Percentiles rank a stretch among this genome's conserved stretches.
Conservation (phyloP, 2,329 filamentous ascomycete genomes). For the Huntiella savannae region DNA sequence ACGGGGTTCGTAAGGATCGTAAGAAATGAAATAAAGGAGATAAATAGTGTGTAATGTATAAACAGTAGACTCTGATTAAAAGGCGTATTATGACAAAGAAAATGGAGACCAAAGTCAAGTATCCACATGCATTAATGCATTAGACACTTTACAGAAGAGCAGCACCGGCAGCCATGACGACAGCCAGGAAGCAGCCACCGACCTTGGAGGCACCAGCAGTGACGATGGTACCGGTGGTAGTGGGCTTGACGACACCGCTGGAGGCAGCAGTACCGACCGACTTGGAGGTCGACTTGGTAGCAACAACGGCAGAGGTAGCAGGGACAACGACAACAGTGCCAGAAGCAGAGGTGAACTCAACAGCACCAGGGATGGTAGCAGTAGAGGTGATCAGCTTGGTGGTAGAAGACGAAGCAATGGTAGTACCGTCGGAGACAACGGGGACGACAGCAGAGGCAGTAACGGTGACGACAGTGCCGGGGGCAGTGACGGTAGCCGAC, state of each 20-base stretch:
- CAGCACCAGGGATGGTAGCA: slow-evolving; percentile 30
- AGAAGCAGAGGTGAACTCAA: slow-evolving; percentile 25
- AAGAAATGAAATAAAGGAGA: slow-evolving; percentile 8
- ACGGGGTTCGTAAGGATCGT: slow-evolving; percentile 12
- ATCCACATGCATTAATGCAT: not conserved
- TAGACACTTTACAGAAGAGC: slow-evolving; percentile 8
- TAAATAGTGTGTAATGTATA: not conserved
- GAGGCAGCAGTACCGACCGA: slow-evolving; percentile 11
- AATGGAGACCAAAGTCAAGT: not conserved
- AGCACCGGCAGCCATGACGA: slow-evolving; percentile 6
- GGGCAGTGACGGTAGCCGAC: slow-evolving; percentile 23
- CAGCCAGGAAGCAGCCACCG: slow-evolving; percentile 1
- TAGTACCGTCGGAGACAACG: slow-evolving; percentile 17
- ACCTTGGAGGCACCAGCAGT: slow-evolving; percentile 10
- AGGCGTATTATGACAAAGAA: too few species aligned
- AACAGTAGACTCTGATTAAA: too few species aligned
- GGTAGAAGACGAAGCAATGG: slow-evolving; percentile 25
- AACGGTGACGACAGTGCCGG: slow-evolving; percentile 31
- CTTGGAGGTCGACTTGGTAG: slow-evolving; percentile 13
- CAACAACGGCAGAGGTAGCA: slow-evolving; percentile 11
- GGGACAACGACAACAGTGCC: slow-evolving; percentile 11
- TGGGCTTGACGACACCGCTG: slow-evolving; percentile 1
- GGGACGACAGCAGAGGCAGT: slow-evolving; percentile 19
- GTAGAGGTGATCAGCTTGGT: slow-evolving; percentile 32
- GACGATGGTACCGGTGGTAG: slow-evolving; percentile 8